Percentiles rank a stretch among this genome's conserved stretches.
Evolutionary conservation across 495 filamentous ascomycete genomes (phyloP).

Genomic region (Aspergillus campestris): DNA sequence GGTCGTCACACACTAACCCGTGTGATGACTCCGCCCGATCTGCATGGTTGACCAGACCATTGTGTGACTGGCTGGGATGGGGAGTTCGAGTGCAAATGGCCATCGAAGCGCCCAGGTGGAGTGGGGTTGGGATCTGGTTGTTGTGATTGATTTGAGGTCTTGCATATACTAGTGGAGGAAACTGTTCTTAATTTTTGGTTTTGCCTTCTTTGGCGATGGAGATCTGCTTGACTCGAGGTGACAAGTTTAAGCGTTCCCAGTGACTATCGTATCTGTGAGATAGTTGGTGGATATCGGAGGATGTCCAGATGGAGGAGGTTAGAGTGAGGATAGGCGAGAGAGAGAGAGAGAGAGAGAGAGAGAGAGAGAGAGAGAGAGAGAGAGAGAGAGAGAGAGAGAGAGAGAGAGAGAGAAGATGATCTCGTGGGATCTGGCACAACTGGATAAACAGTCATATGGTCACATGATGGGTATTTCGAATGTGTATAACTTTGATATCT

Average conservation of each 20-base stretch:
- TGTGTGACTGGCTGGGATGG: not conserved
- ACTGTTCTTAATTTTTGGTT: not conserved
- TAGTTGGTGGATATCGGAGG: not conserved
- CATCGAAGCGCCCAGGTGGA: constrained; percentile 6
- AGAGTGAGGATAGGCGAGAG: not conserved
- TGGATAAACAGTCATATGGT: too few relatives aligned
- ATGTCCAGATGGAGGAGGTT: not conserved
- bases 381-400: not conserved
- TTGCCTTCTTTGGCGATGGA: too few relatives aligned
- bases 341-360: too few relatives aligned
- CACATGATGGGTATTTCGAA: too few relatives aligned
- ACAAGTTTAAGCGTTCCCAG: too few relatives aligned
- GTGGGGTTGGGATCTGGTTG: not conserved
- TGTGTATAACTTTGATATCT: too few relatives aligned
- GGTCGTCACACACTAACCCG: constrained; percentile 36
- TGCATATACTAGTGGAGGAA: not conserved
- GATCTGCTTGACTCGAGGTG: too few relatives aligned
- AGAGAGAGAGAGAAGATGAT: not conserved
- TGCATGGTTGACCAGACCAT: constrained; percentile 18
- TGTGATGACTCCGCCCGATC: constrained; percentile 31
- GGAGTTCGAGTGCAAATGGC: not conserved
- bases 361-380: not conserved
- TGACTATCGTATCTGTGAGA: too few relatives aligned
- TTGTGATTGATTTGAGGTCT: too few relatives aligned
- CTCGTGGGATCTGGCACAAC: not conserved